Evolutionary conservation across 176 grass and related monocot species (phyloP), one percentile per base, ranked within the genome.

Genomic region (Avena eriantha): DNA sequence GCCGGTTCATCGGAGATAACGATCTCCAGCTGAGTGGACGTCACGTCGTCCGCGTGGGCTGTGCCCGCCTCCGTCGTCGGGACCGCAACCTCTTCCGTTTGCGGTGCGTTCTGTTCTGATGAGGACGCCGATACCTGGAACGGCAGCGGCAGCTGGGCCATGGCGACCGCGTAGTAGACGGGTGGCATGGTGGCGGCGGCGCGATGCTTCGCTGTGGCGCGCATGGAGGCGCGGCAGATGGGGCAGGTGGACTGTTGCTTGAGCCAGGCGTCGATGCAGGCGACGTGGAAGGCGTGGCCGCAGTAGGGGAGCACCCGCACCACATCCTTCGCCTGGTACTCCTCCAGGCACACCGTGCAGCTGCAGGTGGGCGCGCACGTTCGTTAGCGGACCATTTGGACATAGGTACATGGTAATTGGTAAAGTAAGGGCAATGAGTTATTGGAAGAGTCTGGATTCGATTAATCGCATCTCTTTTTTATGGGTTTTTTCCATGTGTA

Each of bases 251-350:
- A 82, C 66, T 95, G 91, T 47, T 93, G 70, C 69, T 80, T 74
- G 21, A 95, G 69, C 91, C 93, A 98, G 65, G 88, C 86, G 85
- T 91, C 95, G 86, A 95, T 95, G 95, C 95, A 97, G 73, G 59
- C 55, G 23, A 84, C 82, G 80, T 94, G 95, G 89, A 94, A 97
- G 49, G 84, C 86, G 80, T 97, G 91, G 60, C 82, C 86, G 68
- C 93, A 95, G 61, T 71, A 89, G 11, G 91, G 86, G 29, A 97
- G 90, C 59, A 95, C 82, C 26, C 86, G 86, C 86, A 92, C 75
- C 77, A 95, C 82, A 76, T 95, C 93, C 80, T 86, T 89, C 3
- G 86, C 72, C 61, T 80, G 73, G 82, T 92, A 94, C 53, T 93
- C 92, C 58, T 89, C 90, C 81, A 92, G 89, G 86, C 92, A 93